Base-by-base conservation (phyloP, 345 rosid species). In the Salix viminalis region DNA sequence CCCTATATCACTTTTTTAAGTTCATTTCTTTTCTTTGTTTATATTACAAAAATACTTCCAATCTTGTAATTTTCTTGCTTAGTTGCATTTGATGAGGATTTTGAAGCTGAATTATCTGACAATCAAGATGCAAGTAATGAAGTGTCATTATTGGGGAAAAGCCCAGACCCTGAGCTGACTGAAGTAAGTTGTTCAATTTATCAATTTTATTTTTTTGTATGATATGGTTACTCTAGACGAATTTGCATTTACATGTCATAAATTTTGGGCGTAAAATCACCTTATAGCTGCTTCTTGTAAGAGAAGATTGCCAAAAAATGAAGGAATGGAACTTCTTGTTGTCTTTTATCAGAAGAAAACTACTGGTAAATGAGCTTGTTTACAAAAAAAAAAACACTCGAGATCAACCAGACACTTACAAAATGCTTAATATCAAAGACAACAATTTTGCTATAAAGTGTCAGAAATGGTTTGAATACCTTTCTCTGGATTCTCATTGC, bases 1-100 rank as follows among this genome's bases (percentile, higher is more conserved):
- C 69, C 70, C 74, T 16, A 48, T 58, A 67, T 56, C 24, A 2
- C 41, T 30, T 21, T 24, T 26, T 15, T 36, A 13, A 26, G 23
- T 72, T 39, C 32, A n/a, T 71, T 42, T 39, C 23, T 67, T 44
- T 67, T 60, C 28, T 6, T 65, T 70, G 12, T 30, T 78, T 65
- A 21, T 62, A 66, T 21, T 37, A 30, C 32, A 11, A 61, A 44
- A 71, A 39, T 19, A 72, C 48, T 76, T 65, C 36, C 3, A 65
- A 19, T 56, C 23, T 37, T 48, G 54, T n/a, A 42, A 5, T 54
- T 79, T 74, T 71, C 46, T 32, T 16, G 82, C 36, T 67, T 79
- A 95, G 99, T 95, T 86, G 96, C 95, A 78, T 95, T 93, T 89
- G 99, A 95, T 74, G 99, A 95, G 87, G 99, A 95, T 88, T 95